Conservation (phyloP, 306 rosid species). For the Cicer judaicum region DNA sequence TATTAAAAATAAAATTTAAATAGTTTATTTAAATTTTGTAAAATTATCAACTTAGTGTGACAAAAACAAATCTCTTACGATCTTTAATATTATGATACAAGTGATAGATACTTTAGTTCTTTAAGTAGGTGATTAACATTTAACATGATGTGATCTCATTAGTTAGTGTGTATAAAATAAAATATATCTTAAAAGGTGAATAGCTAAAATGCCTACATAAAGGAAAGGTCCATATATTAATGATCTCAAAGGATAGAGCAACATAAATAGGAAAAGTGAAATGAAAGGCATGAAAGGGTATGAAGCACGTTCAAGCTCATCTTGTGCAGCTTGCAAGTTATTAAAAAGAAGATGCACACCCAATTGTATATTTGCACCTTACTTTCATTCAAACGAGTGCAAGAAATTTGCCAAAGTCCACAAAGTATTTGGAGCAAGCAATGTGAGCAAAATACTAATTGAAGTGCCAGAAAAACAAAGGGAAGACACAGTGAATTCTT, state of each 20-base stretch:
- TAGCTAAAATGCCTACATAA: background rate
- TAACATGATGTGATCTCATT: background rate
- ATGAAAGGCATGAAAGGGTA: slow-evolving; percentile 62
- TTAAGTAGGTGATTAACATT: background rate
- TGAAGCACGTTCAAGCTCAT: slow-evolving; percentile 82
- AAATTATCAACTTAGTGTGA: background rate
- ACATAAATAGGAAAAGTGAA: slow-evolving; percentile 15
- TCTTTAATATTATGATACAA: no score
- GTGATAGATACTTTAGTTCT: background rate
- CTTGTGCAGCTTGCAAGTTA: slow-evolving; percentile 95
- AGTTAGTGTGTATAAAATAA: background rate
- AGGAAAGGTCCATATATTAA: slow-evolving; percentile 51
- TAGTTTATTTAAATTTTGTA: background rate
- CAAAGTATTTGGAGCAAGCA: slow-evolving; percentile 97
- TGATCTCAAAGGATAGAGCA: slow-evolving; percentile 3
- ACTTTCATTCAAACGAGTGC: slow-evolving; percentile 80
- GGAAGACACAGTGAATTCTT: slow-evolving; percentile 82
- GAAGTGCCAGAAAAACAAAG: slow-evolving; percentile 87
- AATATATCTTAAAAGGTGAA: background rate
- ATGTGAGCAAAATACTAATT: slow-evolving; percentile 83
- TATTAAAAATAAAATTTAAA: background rate
- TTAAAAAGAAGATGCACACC: slow-evolving; percentile 82
- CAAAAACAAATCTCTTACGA: background rate
- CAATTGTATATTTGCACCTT: slow-evolving; percentile 85
- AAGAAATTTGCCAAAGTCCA: slow-evolving; percentile 86